These are phyloP conservation scores for Xylaria flabelliformis DNA, from an alignment of 495 filamentous ascomycete genomes.

Conservation along the genomic window DNA sequence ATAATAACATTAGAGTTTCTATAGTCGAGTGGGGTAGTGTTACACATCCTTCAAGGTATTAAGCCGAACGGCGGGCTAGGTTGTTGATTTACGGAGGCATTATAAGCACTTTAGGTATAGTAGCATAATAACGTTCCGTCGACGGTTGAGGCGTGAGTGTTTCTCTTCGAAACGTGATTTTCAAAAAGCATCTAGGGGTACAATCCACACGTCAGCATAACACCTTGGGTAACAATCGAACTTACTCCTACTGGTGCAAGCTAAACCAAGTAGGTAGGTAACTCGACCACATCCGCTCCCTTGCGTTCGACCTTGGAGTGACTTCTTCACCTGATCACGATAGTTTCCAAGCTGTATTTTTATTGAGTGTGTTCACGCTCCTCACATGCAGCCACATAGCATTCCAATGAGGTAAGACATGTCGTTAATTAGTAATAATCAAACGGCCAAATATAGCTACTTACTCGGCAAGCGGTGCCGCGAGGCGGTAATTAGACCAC, in stretches of 20 bases:
- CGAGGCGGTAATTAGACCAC: not conserved
- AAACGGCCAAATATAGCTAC: not conserved
- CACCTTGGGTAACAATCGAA: not conserved
- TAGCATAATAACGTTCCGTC: not conserved
- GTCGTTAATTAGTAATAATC: not conserved
- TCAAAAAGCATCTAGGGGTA: not conserved
- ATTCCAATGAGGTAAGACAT: not conserved
- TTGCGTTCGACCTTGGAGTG: not conserved
- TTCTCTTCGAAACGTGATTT: not conserved
- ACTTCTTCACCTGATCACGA: slow-evolving; percentile 7
- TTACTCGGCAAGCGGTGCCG: not conserved
- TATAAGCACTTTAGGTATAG: not conserved
- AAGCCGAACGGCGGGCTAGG: not conserved
- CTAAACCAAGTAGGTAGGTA: not conserved
- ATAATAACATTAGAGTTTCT: not conserved
- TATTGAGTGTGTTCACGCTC: not conserved
- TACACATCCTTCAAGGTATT: not conserved
- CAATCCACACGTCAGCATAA: not conserved
- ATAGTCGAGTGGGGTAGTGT: not conserved
- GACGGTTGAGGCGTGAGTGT: not conserved
- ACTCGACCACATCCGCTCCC: not conserved
- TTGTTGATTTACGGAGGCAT: not conserved
- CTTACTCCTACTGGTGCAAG: not conserved
- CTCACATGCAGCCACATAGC: not conserved
- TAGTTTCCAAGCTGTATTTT: not conserved